Conservation (phyloP, 2,329 filamentous ascomycete genomes). For the Cytospora mali region DNA sequence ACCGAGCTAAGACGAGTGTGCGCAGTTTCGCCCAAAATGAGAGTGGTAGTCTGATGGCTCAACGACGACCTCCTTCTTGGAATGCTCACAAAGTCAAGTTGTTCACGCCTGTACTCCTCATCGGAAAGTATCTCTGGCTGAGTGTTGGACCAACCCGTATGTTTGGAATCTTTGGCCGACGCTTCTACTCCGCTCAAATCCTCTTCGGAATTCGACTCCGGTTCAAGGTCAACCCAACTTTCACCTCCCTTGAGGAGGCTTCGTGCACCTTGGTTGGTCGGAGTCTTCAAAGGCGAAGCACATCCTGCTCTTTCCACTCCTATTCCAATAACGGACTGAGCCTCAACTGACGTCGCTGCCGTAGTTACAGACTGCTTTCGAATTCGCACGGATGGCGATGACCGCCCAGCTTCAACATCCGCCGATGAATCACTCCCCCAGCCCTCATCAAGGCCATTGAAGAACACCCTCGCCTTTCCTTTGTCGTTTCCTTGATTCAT, state of each 20-base stretch:
- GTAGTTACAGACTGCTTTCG: slow-evolving; percentile 42
- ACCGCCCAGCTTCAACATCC: slow-evolving; percentile 31
- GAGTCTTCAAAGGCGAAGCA: slow-evolving; percentile 34
- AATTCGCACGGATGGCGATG: slow-evolving; percentile 38
- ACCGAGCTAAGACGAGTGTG: slow-evolving; percentile 8
- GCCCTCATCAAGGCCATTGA: slow-evolving; percentile 24
- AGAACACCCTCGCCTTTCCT: slow-evolving; percentile 14
- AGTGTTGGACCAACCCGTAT: slow-evolving; percentile 5
- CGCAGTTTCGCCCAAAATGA: slow-evolving; percentile 7
- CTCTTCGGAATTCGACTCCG: slow-evolving; percentile 21
- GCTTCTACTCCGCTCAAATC: not conserved
- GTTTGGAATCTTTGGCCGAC: not conserved
- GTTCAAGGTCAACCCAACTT: slow-evolving; percentile 35
- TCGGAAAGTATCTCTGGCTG: not conserved
- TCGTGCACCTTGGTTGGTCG: slow-evolving; percentile 27
- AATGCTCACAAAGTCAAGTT: slow-evolving; percentile 12
- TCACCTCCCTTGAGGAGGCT: slow-evolving; percentile 11
- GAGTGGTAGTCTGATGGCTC: slow-evolving; percentile 24
- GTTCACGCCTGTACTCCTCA: not conserved
- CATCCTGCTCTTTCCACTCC: slow-evolving; percentile 29
- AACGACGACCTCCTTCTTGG: slow-evolving; percentile 28
- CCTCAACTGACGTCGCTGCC: slow-evolving; percentile 42
- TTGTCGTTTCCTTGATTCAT: slow-evolving; percentile 14
- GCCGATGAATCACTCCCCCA: slow-evolving; percentile 38
- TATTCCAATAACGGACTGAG: slow-evolving; percentile 25